phyloP scores from a whole-genome alignment of 306 rosid species.

The Chamaecrista fasciculata region DNA sequence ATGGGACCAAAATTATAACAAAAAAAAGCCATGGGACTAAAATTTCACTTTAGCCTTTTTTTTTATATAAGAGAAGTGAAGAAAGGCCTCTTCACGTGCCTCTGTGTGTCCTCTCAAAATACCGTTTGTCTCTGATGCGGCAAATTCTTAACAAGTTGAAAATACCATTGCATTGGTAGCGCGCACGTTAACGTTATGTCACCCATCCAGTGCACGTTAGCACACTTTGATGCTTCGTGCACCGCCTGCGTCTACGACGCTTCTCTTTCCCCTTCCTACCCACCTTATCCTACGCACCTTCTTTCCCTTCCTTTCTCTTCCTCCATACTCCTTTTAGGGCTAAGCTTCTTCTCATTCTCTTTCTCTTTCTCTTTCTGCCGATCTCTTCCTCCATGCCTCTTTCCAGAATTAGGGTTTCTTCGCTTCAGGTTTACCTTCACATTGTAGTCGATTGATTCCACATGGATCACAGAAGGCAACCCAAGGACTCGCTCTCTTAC shows the following conservation, averaged over 20 bases:
- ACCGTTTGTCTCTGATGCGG: not conserved
- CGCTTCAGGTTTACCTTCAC: conserved; percentile 25
- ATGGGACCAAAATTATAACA: too few relatives aligned
- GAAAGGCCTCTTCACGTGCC: conserved; percentile 12
- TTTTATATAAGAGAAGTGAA: too few relatives aligned
- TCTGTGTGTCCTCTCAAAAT: not conserved
- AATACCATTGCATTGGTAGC: not conserved
- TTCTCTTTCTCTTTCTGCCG: conserved; percentile 18
- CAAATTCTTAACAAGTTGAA: not conserved
- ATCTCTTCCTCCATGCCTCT: conserved; percentile 30
- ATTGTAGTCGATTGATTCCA: conserved; percentile 8
- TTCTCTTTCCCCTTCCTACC: conserved; percentile 27
- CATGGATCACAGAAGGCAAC: conserved; percentile 65
- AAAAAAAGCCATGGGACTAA: too few relatives aligned
- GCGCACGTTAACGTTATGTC: conserved; percentile 42
- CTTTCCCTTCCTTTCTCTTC: conserved; percentile 31
- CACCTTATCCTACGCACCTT: conserved; percentile 62
- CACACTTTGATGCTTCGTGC: conserved; percentile 20
- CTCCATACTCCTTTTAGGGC: conserved; percentile 32
- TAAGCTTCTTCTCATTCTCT: conserved; percentile 34
- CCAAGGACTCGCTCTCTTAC: conserved; percentile 60
- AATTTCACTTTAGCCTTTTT: too few relatives aligned
- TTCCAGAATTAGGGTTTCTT: conserved; percentile 34
- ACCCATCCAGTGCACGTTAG: conserved; percentile 42
- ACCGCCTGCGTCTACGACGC: conserved; percentile 27